Evolutionary conservation across 108 stramenopile genomes (phyloP).

Genomic region (Discostella stelligeroides): DNA sequence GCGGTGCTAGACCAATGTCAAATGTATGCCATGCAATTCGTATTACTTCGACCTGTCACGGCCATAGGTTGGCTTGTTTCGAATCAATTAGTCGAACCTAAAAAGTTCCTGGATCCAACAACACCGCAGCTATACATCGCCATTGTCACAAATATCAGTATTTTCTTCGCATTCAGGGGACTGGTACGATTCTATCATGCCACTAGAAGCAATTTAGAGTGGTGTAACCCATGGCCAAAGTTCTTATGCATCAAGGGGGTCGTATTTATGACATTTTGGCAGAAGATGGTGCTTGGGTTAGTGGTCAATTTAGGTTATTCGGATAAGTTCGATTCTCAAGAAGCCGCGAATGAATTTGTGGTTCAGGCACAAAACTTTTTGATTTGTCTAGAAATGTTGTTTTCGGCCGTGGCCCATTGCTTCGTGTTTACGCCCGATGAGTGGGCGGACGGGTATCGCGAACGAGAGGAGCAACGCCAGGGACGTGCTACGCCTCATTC

Average conservation of each 20-base stretch:
- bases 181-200: constrained; percentile 88
- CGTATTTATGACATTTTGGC: constrained; percentile 94
- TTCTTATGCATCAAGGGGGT: constrained; percentile 91
- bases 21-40: constrained; percentile 60
- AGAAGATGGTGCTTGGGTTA: constrained; percentile 65
- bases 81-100: constrained; percentile 41
- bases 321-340: constrained; percentile 40
- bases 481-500: constrained; percentile 23
- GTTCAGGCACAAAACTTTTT: constrained; percentile 75
- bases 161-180: constrained; percentile 87
- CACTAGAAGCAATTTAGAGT: constrained; percentile 70
- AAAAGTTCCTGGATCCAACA: constrained; percentile 36
- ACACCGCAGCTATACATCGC: constrained; percentile 68
- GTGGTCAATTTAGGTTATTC: constrained; percentile 45
- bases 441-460: constrained; percentile 78
- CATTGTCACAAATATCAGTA: constrained; percentile 78
- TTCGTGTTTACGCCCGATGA: constrained; percentile 90
- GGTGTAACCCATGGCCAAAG: constrained; percentile 87
- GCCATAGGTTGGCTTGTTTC: constrained; percentile 49
- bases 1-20: constrained; percentile 65
- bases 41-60: constrained; percentile 51
- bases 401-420: constrained; percentile 82
- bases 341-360: constrained; percentile 54
- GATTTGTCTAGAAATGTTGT: constrained; percentile 93
- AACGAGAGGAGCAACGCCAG: constrained; percentile 42